These are phyloP conservation scores for Tylopilus felleus DNA, from an alignment of 768 basidiomycete species.

Conservation along the genomic window DNA sequence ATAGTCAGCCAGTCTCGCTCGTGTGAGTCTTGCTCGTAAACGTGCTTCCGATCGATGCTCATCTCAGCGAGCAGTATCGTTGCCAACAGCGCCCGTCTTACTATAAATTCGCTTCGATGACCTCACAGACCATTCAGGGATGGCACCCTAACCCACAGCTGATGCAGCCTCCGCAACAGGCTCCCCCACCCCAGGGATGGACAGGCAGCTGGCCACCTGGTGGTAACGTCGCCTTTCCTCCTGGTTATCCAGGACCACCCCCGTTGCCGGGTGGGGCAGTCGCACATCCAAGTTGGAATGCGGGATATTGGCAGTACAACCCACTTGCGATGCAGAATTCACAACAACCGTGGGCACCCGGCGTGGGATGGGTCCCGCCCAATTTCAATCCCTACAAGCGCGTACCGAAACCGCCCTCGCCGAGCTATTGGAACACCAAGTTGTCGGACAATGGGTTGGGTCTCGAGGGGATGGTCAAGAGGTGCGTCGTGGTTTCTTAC, in stretches of 20 bases:
- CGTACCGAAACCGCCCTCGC: conserved; percentile 54
- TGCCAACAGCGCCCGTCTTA: neutral
- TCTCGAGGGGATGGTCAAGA: conserved; percentile 57
- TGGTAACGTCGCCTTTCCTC: conserved; percentile 27
- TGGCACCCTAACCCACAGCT: conserved; percentile 35
- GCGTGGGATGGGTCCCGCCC: conserved; percentile 29
- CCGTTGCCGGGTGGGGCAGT: conserved; percentile 52
- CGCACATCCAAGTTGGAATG: conserved; percentile 45
- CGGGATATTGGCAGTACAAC: conserved; percentile 52
- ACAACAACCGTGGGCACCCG: conserved; percentile 33
- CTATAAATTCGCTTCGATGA: conserved; percentile 10
- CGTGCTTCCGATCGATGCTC: conserved; percentile 4
- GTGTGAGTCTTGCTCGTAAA: neutral
- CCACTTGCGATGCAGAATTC: conserved; percentile 32
- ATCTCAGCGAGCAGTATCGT: neutral
- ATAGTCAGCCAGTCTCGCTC: neutral
- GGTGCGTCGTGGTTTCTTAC: conserved; percentile 39
- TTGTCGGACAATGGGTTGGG: conserved; percentile 63
- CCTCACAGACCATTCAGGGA: conserved; percentile 24
- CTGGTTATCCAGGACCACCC: conserved; percentile 44
- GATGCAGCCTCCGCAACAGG: conserved; percentile 27
- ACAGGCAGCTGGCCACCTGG: conserved; percentile 37
- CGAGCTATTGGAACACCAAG: conserved; percentile 59
- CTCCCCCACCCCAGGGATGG: conserved; percentile 33
- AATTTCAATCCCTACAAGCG: conserved; percentile 64